Base-by-base conservation (phyloP, 768 basidiomycete species). In the Gyrodon lividus region DNA sequence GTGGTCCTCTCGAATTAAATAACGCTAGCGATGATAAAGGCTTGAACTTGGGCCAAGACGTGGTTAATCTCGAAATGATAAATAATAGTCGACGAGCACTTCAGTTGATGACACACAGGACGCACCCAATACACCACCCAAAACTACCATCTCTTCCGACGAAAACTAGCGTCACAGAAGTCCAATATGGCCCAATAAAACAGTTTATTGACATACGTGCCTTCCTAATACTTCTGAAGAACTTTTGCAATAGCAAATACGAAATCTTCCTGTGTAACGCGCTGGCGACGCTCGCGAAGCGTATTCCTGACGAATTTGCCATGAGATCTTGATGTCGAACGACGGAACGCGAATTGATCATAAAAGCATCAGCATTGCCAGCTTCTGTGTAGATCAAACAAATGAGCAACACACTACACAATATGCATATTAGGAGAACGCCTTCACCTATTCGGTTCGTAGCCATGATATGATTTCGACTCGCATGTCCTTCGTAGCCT, bases 191-290 rank as follows among this genome's bases (percentile, higher is more conserved):
- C 79, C 77, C 80, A 89, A 51, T 87, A 87, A 78, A 97, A 98
- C 48, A 98, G 71, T 76, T 96, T 98, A 79, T 89, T 93, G 59
- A 93, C 89, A 0, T 87, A 91, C 22, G 91, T 97, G 14, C 86
- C 87, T 60, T 97, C 94, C 61, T 95, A 89, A 77, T 94, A 91
- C 81, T 95, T 96, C 83, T 97, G 97, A 62, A 96, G 73, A 8
- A 92, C 92, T 81, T 97, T 98, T 2, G 95, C 94, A 12, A 98
- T 89, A 30, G 96, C 95, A 75, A 98, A 94, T 76, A 98, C 97
- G 63, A 98, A 98, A 65, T 98, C 96, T 65, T 98, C 96, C 70
- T 97, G 95, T 4, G 95, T 97, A 45, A 98, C 96, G 68, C 98
- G 95, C 58, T 97, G 95, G 57, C 96, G 76, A 53, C 96, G 81